Percentiles rank a stretch among this genome's conserved stretches.
Conservation (phyloP, 306 rosid species). For the Vigna unguiculata region DNA sequence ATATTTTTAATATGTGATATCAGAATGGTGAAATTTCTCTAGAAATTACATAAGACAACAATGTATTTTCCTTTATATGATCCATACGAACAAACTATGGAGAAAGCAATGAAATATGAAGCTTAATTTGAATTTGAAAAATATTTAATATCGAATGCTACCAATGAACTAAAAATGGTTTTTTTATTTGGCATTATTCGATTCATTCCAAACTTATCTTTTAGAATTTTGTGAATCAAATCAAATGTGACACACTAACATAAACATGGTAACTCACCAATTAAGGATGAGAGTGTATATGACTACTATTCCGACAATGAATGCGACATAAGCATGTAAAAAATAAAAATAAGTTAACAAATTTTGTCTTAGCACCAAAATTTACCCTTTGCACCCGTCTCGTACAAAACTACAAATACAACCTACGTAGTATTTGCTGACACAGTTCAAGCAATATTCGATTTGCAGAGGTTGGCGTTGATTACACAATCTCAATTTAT, state of each 20-base stretch:
- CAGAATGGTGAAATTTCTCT: too few relatives aligned
- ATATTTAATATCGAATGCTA: not conserved
- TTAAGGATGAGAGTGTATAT: not conserved
- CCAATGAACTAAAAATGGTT: not conserved
- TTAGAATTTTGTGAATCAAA: not conserved
- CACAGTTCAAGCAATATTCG: not conserved
- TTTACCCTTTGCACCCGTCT: not conserved
- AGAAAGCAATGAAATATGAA: not conserved
- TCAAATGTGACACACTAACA: not conserved
- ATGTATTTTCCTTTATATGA: too few relatives aligned
- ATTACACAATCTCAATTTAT: not conserved
- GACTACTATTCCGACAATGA: not conserved
- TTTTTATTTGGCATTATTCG: not conserved
- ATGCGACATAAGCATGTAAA: not conserved
- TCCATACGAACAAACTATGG: too few relatives aligned
- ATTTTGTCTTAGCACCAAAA: not conserved
- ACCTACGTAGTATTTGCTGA: not conserved
- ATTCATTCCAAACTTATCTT: not conserved
- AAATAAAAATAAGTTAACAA: not conserved
- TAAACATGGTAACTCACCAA: not conserved
- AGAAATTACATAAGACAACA: too few relatives aligned
- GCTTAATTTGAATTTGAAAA: not conserved
- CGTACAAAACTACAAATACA: slow-evolving; percentile 1
- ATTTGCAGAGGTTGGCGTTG: not conserved
- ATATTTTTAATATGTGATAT: too few relatives aligned